A percentile compares a stretch with the other conserved stretches of the same genome.
Evolutionary conservation across 2,329 filamentous ascomycete species (phyloP).

Genomic region (Alternaria burnsii): DNA sequence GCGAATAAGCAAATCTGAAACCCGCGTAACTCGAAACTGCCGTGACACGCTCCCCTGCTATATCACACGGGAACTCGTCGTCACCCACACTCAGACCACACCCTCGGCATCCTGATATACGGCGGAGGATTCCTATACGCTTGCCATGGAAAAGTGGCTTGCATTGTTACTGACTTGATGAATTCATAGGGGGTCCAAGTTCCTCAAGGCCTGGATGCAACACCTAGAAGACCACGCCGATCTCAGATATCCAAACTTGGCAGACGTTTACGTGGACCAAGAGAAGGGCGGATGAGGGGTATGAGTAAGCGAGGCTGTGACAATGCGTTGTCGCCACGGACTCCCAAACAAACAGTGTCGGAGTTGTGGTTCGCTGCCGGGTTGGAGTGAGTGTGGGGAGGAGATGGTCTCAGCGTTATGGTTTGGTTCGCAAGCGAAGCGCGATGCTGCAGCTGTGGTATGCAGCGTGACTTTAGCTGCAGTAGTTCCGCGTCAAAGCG

Average conservation of each 20-base stretch:
- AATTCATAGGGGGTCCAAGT: slow-evolving; percentile 74
- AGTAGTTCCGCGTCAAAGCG: slow-evolving; percentile 20
- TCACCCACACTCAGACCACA: background rate
- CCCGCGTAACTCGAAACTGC: slow-evolving; percentile 24
- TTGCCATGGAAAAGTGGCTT: slow-evolving; percentile 18
- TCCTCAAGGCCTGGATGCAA: slow-evolving; percentile 89
- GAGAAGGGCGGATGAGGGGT: slow-evolving; percentile 28
- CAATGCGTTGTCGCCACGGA: slow-evolving; percentile 12
- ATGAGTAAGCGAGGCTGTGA: slow-evolving; percentile 9
- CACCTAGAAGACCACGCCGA: slow-evolving; percentile 91
- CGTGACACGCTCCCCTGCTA: slow-evolving; percentile 22
- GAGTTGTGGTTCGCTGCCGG: slow-evolving; percentile 10
- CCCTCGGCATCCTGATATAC: background rate
- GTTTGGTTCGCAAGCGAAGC: slow-evolving; percentile 15
- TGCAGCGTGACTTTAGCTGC: slow-evolving; percentile 18
- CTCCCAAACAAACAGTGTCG: slow-evolving; percentile 14
- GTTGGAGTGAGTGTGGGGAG: slow-evolving; percentile 8
- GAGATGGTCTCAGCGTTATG: slow-evolving; percentile 8
- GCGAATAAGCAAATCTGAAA: slow-evolving; percentile 13
- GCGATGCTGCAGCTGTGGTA: slow-evolving; percentile 10
- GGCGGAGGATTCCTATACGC: background rate
- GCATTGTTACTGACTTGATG: slow-evolving; percentile 24
- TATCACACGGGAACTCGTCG: slow-evolving; percentile 11
- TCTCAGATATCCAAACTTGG: slow-evolving; percentile 81
- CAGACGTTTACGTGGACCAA: slow-evolving; percentile 53